Conservation (phyloP, 2,329 filamentous ascomycete species). For the Colletotrichum sublineola region DNA sequence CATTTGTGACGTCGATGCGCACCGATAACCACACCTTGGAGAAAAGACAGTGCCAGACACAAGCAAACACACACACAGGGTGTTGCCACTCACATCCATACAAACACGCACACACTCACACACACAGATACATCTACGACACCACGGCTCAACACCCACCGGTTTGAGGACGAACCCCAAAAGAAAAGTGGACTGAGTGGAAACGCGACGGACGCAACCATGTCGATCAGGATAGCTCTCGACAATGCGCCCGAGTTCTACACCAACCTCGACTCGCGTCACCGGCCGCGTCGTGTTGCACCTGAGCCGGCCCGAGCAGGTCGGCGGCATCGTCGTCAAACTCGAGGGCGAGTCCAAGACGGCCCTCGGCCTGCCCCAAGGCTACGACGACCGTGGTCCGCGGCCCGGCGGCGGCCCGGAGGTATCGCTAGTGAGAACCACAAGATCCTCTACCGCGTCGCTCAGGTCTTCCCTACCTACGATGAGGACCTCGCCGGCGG, state of each 20-base stretch:
- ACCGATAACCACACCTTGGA: slow-evolving; percentile 14
- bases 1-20: slow-evolving; percentile 7
- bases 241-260: slow-evolving; percentile 78
- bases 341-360: slow-evolving; percentile 85
- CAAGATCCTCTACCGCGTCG: slow-evolving; percentile 81
- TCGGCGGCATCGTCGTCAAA: slow-evolving; percentile 83
- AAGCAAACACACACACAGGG: neutral
- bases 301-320: slow-evolving; percentile 75
- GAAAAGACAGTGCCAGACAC: neutral
- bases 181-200: slow-evolving; percentile 33
- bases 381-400: slow-evolving; percentile 51
- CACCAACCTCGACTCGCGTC: slow-evolving; percentile 83
- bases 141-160: slow-evolving; percentile 3
- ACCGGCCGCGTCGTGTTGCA: slow-evolving; percentile 70
- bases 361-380: slow-evolving; percentile 66
- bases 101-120: neutral
- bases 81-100: neutral
- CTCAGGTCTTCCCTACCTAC: slow-evolving; percentile 78
- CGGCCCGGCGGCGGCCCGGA: slow-evolving; percentile 56
- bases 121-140: neutral
- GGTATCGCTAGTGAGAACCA: slow-evolving; percentile 69
- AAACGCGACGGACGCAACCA: slow-evolving; percentile 50
- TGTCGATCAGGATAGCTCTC: slow-evolving; percentile 77
- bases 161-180: slow-evolving; percentile 5
- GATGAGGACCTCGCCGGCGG: slow-evolving; percentile 56